Percentiles rank a stretch among this genome's conserved stretches.
phyloP scores from a whole-genome alignment of 1,139 yeast species.

The Yamadazyma sp. region DNA sequence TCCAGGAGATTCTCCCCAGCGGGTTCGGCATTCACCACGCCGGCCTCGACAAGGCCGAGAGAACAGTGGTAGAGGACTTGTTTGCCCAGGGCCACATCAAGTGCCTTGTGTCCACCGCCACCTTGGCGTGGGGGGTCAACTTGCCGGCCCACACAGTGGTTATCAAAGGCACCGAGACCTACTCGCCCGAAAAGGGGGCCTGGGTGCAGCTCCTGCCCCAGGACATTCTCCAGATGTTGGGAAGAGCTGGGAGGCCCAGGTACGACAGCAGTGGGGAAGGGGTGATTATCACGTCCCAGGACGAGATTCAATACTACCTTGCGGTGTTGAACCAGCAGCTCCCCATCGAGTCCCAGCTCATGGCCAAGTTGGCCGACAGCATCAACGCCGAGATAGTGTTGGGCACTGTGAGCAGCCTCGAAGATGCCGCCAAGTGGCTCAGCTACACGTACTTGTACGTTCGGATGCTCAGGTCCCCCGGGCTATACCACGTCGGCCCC shows the following conservation, averaged over 20 bases:
- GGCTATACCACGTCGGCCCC: conserved; percentile 71
- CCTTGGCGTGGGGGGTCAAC: conserved; percentile 98
- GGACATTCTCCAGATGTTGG: conserved; percentile 92
- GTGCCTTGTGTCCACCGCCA: conserved; percentile 89
- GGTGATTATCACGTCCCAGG: conserved; percentile 83
- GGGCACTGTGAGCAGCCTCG: conserved; percentile 61
- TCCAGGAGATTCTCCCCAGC: conserved; percentile 59
- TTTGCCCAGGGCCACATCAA: conserved; percentile 85
- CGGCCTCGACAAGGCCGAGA: conserved; percentile 72
- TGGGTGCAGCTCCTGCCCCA: conserved; percentile 93
- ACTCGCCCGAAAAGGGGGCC: conserved; percentile 83
- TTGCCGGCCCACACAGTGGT: conserved; percentile 96
- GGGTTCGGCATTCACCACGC: conserved; percentile 97
- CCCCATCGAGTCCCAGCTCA: conserved; percentile 88
- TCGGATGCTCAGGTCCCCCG: conserved; percentile 76
- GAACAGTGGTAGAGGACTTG: conserved; percentile 78
- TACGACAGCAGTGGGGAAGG: conserved; percentile 94
- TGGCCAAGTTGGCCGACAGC: conserved; percentile 67
- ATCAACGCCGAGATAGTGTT: conserved; percentile 85
- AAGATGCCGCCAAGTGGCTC: conserved; percentile 79
- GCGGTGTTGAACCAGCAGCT: conserved; percentile 87
- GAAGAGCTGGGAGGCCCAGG: conserved; percentile 97
- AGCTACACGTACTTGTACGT: conserved; percentile 77
- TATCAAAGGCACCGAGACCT: conserved; percentile 91
- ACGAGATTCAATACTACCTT: conserved; percentile 82